Evolutionary conservation across 495 filamentous ascomycete species (phyloP).

Genomic region (Aspergillus indologenus): DNA sequence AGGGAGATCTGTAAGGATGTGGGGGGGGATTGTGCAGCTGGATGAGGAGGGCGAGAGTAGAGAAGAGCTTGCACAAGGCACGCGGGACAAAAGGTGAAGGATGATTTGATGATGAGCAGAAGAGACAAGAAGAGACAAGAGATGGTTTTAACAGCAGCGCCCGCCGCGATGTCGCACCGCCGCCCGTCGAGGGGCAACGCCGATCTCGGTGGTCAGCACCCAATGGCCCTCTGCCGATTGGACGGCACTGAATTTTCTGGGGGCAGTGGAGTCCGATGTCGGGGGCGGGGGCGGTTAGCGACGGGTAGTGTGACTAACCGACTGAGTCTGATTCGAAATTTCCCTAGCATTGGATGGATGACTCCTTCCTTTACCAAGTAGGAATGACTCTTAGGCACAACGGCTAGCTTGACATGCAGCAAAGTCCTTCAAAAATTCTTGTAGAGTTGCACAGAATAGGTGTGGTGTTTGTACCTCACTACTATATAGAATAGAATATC

Average conservation of each 20-base stretch:
- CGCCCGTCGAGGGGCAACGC: conserved; percentile 37
- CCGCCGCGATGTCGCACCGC: conserved; percentile 44
- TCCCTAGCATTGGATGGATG: neutral
- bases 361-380: too few species aligned
- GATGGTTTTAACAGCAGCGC: conserved; percentile 29
- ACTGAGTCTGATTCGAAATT: neutral
- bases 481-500: too few species aligned
- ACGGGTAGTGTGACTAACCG: conserved; percentile 1
- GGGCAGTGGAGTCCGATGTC: conserved; percentile 2
- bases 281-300: conserved; percentile 2
- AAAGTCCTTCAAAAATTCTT: too few species aligned
- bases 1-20: conserved; percentile 8
- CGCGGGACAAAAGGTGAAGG: neutral
- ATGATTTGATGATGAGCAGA: conserved; percentile 9
- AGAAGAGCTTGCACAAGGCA: neutral
- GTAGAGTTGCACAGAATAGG: too few species aligned
- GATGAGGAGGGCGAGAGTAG: neutral
- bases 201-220: conserved; percentile 44
- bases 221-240: conserved; percentile 32
- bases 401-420: too few species aligned
- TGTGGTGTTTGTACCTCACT: too few species aligned
- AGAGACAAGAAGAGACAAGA: conserved; percentile 13
- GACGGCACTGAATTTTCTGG: conserved; percentile 10
- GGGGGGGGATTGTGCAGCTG: neutral
- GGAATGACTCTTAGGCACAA: too few species aligned